Conservation (phyloP, 176 grass and related monocot genomes). For the Carex myosuroides region DNA sequence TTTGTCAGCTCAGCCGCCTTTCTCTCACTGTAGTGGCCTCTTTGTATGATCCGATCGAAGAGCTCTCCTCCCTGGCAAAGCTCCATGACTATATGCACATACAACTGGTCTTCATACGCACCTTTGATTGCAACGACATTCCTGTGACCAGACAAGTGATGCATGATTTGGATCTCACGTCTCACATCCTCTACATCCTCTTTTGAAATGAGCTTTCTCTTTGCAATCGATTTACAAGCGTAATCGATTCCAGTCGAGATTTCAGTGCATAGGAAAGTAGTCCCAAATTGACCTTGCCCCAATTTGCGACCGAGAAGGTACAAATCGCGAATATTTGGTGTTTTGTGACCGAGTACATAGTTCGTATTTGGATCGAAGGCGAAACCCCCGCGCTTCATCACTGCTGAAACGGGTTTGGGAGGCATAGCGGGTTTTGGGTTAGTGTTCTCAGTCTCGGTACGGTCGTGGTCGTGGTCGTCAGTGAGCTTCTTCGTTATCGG, state of each 20-base stretch:
- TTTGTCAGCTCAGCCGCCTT: conserved; percentile 89
- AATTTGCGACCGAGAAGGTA: conserved; percentile 68
- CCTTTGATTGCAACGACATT: conserved; percentile 97
- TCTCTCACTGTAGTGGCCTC: conserved; percentile 92
- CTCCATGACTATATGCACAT: conserved; percentile 98
- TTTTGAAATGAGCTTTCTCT: conserved; percentile 88
- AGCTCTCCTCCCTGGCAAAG: conserved; percentile 90
- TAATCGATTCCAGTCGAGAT: conserved; percentile 55
- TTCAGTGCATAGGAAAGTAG: conserved; percentile 84
- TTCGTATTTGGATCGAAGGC: conserved; percentile 31
- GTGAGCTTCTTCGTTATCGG: conserved; percentile 45
- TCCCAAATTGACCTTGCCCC: conserved; percentile 94
- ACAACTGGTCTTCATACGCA: conserved; percentile 80
- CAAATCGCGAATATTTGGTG: conserved; percentile 64
- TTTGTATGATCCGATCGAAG: conserved; percentile 93
- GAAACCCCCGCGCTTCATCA: conserved; percentile 40
- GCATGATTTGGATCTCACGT: conserved; percentile 99
- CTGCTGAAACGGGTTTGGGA: conserved; percentile 16
- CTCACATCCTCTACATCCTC: conserved; percentile 96
- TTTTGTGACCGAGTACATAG: conserved; percentile 67
- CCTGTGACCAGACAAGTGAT: conserved; percentile 75
- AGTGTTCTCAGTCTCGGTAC: conserved; percentile 22
- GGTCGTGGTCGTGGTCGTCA: conserved; percentile 13
- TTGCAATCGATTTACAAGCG: conserved; percentile 95
- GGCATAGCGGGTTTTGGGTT: conserved; percentile 17